Evolutionary conservation across 2,329 filamentous ascomycete genomes (phyloP).

Genomic region (Aspergillus phoenicis): DNA sequence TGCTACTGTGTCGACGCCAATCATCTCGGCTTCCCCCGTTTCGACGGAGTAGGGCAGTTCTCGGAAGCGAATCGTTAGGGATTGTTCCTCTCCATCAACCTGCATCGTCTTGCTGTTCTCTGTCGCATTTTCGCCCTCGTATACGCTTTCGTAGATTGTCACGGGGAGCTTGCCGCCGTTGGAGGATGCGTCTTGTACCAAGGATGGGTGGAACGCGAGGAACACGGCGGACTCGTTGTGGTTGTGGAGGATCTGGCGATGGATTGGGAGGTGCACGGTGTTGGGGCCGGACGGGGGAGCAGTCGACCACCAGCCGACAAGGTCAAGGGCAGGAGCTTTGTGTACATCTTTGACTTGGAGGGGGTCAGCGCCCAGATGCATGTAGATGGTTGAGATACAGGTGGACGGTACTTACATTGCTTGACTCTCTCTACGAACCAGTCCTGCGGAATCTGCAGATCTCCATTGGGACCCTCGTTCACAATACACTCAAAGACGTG

Average conservation of each 20-base stretch:
- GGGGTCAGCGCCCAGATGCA: not conserved
- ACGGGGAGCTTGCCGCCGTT: conserved; percentile 81
- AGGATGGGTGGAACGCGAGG: conserved; percentile 78
- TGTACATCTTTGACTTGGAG: conserved; percentile 82
- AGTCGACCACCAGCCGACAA: conserved; percentile 92
- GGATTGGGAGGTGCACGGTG: conserved; percentile 68
- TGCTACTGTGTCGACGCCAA: conserved; percentile 90
- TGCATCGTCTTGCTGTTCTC: conserved; percentile 66
- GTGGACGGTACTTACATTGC: conserved; percentile 66
- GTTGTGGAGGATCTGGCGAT: conserved; percentile 71
- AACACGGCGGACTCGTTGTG: conserved; percentile 87
- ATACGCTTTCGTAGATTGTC: conserved; percentile 84
- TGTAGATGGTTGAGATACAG: not conserved
- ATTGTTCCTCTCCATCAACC: conserved; percentile 66
- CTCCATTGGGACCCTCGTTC: conserved; percentile 53
- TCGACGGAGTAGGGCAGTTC: conserved; percentile 86
- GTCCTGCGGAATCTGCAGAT: conserved; percentile 63
- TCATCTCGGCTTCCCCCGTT: conserved; percentile 96
- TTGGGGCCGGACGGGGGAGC: conserved; percentile 72
- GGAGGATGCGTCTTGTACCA: conserved; percentile 53
- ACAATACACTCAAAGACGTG: conserved; percentile 85
- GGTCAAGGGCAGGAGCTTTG: conserved; percentile 76
- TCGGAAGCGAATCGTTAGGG: conserved; percentile 71
- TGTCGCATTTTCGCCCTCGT: conserved; percentile 67
- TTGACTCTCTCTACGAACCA: conserved; percentile 81